Evolutionary conservation across 331 rosid genomes (phyloP), one percentile per base, ranked within the genome.

Genomic region (Pyracantha coccinea): DNA sequence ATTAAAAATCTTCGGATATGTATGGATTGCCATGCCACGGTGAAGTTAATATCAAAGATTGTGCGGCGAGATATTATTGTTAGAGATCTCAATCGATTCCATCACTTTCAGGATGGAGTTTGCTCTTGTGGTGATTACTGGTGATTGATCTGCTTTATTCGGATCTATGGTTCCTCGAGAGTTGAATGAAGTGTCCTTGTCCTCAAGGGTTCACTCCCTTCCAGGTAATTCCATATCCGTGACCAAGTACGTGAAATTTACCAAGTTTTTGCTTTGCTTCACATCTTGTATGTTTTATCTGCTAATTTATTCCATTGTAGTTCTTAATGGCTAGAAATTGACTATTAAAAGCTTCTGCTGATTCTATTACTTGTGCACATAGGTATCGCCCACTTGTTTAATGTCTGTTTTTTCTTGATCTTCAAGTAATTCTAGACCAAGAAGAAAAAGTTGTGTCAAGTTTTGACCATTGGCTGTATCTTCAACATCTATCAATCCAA

Each of bases 41-140:
- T 84, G 45, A 87, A 87, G 83, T 72, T 82, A 63, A 78, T 87
- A 44, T 84, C 88, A 6, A 75, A 77, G 78, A 50, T 82, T 31
- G 83, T 82, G 71, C 81, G 45, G 61, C 78, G 87, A 25, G 78
- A 77, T 55, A 87, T 87, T 58, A 50, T 82, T 57, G 58, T 87
- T 35, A 71, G 91, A 78, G 88, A 84, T 76, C 77, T 82, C 60
- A 87, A 84, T 71, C 79, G 86, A 27, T 87, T 82, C 73, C 91
- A 87, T 78, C 84, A 82, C 79, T 87, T 87, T 57, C 77, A 68
- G 52, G 72, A 71, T 27, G 91, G 91, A 29, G 41, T 68, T 59
- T 87, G 85, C 71, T 82, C 85, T n/a, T 84, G 86, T 65, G 86
- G 79, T 32, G 91, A 87, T 70, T 82, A 80, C 78, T 87, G 91